phyloP scores from a whole-genome alignment of 257 asterid species.

The Misopates orontium region DNA sequence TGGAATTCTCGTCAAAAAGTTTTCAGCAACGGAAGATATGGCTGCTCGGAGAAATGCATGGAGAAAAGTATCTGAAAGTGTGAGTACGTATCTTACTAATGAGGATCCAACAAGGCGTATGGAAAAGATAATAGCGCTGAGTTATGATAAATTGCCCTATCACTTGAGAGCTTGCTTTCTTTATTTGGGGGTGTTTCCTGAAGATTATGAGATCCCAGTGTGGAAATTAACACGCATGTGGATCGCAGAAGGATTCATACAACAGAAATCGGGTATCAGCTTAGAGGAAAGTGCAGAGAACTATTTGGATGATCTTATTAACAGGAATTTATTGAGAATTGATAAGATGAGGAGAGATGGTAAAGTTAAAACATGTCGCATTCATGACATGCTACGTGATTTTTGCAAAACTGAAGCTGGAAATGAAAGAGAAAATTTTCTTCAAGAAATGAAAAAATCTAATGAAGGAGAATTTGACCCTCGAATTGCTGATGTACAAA shows the following conservation, averaged over 20 bases:
- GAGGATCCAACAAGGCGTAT: conserved; percentile 33
- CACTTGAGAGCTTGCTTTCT: conserved; percentile 52
- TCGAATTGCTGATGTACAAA: conserved; percentile 8
- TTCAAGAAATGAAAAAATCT: conserved; percentile 40
- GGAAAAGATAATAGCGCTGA: conserved; percentile 40
- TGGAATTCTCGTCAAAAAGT: conserved; percentile 43
- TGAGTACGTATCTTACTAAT: conserved; percentile 17
- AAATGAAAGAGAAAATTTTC: conserved; percentile 29
- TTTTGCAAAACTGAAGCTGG: conserved; percentile 33
- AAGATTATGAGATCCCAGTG: conserved; percentile 37
- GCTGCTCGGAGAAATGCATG: conserved; percentile 33
- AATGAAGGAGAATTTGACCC: conserved; percentile 26
- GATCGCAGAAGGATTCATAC: conserved; percentile 51
- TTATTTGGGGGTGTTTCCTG: conserved; percentile 47
- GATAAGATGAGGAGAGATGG: conserved; percentile 27
- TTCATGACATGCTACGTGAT: conserved; percentile 43
- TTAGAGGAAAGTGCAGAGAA: conserved; percentile 38
- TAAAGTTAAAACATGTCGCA: conserved; percentile 34
- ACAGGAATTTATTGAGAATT: conserved; percentile 33
- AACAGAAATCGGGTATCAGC: background rate
- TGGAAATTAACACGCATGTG: conserved; percentile 43
- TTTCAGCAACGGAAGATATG: conserved; percentile 20
- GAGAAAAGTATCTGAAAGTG: conserved; percentile 36
- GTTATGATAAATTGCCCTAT: conserved; percentile 50
- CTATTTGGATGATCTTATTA: conserved; percentile 35